Conservation (phyloP, 2,329 filamentous ascomycete species). For the Trichophyton simii region DNA sequence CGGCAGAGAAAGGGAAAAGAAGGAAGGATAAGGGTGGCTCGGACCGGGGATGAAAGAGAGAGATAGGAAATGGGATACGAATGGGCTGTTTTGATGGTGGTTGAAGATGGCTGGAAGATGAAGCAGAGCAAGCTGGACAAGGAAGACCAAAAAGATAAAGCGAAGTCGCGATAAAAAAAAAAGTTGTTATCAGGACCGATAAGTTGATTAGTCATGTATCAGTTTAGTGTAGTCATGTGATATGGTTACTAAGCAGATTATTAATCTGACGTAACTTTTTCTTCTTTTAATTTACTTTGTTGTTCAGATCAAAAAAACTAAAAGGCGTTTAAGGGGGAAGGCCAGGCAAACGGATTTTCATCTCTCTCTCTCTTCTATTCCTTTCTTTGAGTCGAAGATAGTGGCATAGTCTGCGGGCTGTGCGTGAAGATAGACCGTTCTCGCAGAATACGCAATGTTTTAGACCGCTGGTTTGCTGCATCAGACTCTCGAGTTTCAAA, state of each 20-base stretch:
- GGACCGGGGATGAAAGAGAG: background rate
- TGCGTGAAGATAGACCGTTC: too few species aligned
- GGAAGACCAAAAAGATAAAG: conserved; percentile 20
- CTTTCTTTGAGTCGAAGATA: background rate
- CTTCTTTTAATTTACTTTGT: background rate
- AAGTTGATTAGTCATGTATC: background rate
- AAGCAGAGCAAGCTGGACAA: background rate
- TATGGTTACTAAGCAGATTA: too few species aligned
- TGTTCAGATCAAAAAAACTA: background rate
- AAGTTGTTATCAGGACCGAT: conserved; percentile 1
- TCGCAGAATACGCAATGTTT: background rate
- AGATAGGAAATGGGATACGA: background rate
- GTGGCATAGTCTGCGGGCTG: too few species aligned
- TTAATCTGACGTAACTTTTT: background rate
- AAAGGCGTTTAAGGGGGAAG: background rate
- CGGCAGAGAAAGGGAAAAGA: background rate
- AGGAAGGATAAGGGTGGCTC: background rate
- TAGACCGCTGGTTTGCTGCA: background rate
- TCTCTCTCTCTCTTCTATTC: background rate
- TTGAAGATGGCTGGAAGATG: background rate
- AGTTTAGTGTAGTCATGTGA: background rate
- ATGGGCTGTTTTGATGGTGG: background rate
- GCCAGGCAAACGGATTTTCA: background rate
- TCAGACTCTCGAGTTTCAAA: background rate
- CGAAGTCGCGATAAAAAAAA: conserved; percentile 4